phyloP scores from a whole-genome alignment of 495 filamentous ascomycete genomes.

The Podospora pseudoanserina region DNA sequence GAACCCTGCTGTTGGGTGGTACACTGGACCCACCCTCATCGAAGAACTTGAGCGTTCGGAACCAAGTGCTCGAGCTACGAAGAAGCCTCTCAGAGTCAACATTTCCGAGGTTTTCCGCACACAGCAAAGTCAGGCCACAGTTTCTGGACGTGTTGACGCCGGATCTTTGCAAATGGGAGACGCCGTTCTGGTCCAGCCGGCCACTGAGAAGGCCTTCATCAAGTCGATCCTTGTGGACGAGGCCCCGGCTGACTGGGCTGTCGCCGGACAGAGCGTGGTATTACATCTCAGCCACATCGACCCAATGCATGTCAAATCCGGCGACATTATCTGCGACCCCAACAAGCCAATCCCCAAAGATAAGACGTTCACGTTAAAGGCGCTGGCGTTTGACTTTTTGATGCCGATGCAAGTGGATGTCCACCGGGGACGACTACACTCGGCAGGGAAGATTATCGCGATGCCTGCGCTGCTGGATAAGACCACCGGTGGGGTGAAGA shows the following conservation, averaged over 20 bases:
- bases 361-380: conserved; percentile 71
- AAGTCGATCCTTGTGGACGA: conserved; percentile 73
- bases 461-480: conserved; percentile 76
- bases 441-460: conserved; percentile 65
- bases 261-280: conserved; percentile 87
- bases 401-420: conserved; percentile 87
- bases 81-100: conserved; percentile 79
- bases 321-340: conserved; percentile 78
- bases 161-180: conserved; percentile 84
- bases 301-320: conserved; percentile 69
- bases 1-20: conserved; percentile 65
- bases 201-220: conserved; percentile 70
- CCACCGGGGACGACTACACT: conserved; percentile 77
- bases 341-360: conserved; percentile 63
- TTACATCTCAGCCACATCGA: conserved; percentile 86
- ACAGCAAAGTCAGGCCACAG: conserved; percentile 74
- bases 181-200: conserved; percentile 71
- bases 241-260: conserved; percentile 77
- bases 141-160: conserved; percentile 82
- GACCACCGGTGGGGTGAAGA: conserved; percentile 59
- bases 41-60: conserved; percentile 79
- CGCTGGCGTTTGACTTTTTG: conserved; percentile 83
- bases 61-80: conserved; percentile 63
- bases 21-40: conserved; percentile 71
- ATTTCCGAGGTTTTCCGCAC: conserved; percentile 64